Percentiles rank a stretch among this genome's conserved stretches.
Evolutionary conservation across 2,329 filamentous ascomycete species (phyloP).

Genomic region (Colletotrichum eleusines): DNA sequence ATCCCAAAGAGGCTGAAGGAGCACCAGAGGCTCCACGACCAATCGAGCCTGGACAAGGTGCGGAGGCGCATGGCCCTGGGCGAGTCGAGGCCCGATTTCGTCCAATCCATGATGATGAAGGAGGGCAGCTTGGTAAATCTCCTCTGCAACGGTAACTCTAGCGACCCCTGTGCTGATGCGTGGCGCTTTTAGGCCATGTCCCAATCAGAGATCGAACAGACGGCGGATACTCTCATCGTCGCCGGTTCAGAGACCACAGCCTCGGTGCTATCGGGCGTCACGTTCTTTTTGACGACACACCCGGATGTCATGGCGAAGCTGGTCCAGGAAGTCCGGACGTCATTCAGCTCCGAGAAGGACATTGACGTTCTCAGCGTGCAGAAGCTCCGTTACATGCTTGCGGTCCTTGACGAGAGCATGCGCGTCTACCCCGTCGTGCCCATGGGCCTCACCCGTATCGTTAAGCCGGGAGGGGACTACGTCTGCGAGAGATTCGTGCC

Average conservation of each 20-base stretch:
- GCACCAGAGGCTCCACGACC: conserved; percentile 22
- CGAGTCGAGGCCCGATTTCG: conserved; percentile 42
- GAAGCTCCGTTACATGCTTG: conserved; percentile 54
- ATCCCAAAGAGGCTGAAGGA: conserved; percentile 19
- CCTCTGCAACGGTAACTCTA: rapidly evolving
- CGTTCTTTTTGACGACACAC: conserved; percentile 54
- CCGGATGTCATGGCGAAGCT: conserved; percentile 50
- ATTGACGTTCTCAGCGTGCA: conserved; percentile 52
- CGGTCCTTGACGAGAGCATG: conserved; percentile 56
- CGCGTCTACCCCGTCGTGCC: conserved; percentile 50
- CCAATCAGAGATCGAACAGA: conserved; percentile 27
- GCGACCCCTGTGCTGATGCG: not conserved
- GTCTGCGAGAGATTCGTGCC: conserved; percentile 51
- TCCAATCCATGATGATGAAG: conserved; percentile 42
- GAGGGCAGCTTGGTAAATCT: conserved; percentile 34
- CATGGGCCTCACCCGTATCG: conserved; percentile 46
- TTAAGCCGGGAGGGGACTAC: conserved; percentile 49
- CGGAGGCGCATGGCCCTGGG: conserved; percentile 38
- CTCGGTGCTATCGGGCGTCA: conserved; percentile 55
- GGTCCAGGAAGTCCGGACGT: conserved; percentile 54
- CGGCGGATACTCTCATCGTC: conserved; percentile 44
- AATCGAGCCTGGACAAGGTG: conserved; percentile 22
- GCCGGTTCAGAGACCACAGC: conserved; percentile 62
- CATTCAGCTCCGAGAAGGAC: conserved; percentile 52
- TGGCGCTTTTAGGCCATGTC: conserved; percentile 25